These are phyloP conservation scores for Botrytis fragariae DNA, from an alignment of 2,329 filamentous ascomycete species.

Conservation along the genomic window DNA sequence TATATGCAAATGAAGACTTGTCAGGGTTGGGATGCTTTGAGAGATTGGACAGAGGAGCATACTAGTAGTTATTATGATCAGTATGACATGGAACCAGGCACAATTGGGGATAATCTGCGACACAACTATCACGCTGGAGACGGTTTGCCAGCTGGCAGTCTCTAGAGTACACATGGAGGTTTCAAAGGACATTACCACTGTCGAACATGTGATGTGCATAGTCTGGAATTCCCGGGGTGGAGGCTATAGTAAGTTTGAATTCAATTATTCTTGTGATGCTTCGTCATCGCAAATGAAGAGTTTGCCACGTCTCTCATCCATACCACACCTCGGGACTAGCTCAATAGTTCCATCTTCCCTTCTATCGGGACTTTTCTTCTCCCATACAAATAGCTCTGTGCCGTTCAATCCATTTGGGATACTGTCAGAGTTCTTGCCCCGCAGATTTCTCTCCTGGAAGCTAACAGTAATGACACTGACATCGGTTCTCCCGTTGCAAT, in stretches of 20 bases:
- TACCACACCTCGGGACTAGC: neutral
- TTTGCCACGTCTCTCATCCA: neutral
- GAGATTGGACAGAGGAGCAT: conserved; percentile 14
- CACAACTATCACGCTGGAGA: neutral
- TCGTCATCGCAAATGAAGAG: neutral
- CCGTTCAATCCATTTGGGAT: neutral
- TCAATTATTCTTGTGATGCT: neutral
- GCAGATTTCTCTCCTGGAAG: neutral
- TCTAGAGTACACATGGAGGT: neutral
- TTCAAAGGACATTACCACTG: neutral
- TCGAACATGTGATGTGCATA: neutral
- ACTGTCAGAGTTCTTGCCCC: neutral
- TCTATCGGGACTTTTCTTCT: neutral
- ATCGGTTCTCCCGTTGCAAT: neutral
- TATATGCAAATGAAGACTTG: conserved; percentile 12
- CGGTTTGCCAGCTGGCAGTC: neutral
- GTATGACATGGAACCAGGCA: neutral
- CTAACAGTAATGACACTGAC: neutral
- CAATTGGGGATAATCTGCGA: neutral
- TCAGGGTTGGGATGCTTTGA: conserved; percentile 18
- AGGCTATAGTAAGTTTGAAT: neutral
- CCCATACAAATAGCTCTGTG: neutral
- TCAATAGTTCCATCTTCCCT: neutral
- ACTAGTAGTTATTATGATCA: conserved; percentile 9
- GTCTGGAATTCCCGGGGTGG: neutral